A percentile compares a stretch with the other conserved stretches of the same genome.
phyloP scores from a whole-genome alignment of 805 yeast genomes.

The Cyberlindnera mrakii region DNA sequence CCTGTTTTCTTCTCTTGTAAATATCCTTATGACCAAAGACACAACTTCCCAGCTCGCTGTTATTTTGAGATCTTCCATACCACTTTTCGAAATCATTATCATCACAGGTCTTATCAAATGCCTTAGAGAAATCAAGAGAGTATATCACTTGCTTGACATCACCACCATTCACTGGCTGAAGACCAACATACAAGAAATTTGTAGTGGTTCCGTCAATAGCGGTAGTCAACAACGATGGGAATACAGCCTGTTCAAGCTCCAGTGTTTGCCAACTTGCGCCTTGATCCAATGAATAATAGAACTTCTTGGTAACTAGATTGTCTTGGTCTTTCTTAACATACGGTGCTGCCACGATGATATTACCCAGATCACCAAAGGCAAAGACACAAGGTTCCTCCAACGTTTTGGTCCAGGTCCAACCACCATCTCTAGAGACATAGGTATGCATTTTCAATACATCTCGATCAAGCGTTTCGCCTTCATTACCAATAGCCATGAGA shows the following conservation, averaged over 20 bases:
- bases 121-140: conserved; percentile 52
- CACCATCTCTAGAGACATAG: conserved; percentile 73
- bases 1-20: conserved; percentile 60
- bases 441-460: conserved; percentile 32
- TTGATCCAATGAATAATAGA: conserved; percentile 63
- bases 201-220: conserved; percentile 68
- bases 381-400: conserved; percentile 46
- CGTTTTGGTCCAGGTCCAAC: conserved; percentile 60
- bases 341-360: conserved; percentile 53
- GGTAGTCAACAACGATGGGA: conserved; percentile 43
- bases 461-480: conserved; percentile 20
- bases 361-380: conserved; percentile 76
- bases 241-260: conserved; percentile 37
- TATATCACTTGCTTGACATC: conserved; percentile 16
- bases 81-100: conserved; percentile 59
- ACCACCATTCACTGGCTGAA: conserved; percentile 8
- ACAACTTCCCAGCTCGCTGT: conserved; percentile 37
- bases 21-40: conserved; percentile 64
- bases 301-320: conserved; percentile 25
- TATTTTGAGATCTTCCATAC: conserved; percentile 39
- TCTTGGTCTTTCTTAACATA: conserved; percentile 23
- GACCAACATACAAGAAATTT: conserved; percentile 51
- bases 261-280: conserved; percentile 57
- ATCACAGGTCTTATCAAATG: conserved; percentile 39
- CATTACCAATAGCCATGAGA: conserved; percentile 36